These are phyloP conservation scores for Microbotryum intermedium DNA, from an alignment of 1,284 basidiomycete genomes.

Conservation along the genomic window DNA sequence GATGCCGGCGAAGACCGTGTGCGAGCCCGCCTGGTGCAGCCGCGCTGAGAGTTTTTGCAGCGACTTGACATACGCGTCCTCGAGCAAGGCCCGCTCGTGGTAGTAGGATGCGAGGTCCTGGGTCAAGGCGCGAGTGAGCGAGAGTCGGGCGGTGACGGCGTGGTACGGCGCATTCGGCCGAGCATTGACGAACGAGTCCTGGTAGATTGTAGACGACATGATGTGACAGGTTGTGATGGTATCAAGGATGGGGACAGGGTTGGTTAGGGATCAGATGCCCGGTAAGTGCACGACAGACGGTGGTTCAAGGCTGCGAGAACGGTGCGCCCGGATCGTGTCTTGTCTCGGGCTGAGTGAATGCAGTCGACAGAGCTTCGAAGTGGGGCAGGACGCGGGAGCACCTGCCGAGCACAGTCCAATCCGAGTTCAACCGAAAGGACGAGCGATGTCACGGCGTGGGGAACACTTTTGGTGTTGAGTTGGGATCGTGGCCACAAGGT, in stretches of 20 bases:
- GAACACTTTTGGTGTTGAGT: too few species aligned
- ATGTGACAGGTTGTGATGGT: neutral
- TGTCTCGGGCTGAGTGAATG: neutral
- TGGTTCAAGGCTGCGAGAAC: neutral
- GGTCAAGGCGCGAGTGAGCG: slow-evolving; percentile 19
- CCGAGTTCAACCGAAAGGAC: too few species aligned
- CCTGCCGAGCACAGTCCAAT: too few species aligned
- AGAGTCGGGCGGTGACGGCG: slow-evolving; percentile 11
- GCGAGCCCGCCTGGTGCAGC: slow-evolving; percentile 34
- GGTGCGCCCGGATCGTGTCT: neutral
- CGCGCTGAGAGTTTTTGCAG: slow-evolving; percentile 44
- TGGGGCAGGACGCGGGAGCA: too few species aligned
- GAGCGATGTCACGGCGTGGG: too few species aligned
- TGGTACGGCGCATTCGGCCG: slow-evolving; percentile 17
- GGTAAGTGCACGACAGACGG: too few species aligned
- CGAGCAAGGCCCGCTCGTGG: slow-evolving; percentile 44
- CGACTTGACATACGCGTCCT: slow-evolving; percentile 44
- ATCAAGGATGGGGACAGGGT: too few species aligned
- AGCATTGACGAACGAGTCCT: slow-evolving; percentile 10
- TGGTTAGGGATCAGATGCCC: too few species aligned
- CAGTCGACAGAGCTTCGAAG: too few species aligned
- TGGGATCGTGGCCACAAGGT: too few species aligned
- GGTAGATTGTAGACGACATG: slow-evolving; percentile 10
- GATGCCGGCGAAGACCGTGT: slow-evolving; percentile 7
- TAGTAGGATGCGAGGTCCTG: slow-evolving; percentile 43